Base-by-base conservation (phyloP, 2,329 filamentous ascomycete species). In the Alternaria consortialis region DNA sequence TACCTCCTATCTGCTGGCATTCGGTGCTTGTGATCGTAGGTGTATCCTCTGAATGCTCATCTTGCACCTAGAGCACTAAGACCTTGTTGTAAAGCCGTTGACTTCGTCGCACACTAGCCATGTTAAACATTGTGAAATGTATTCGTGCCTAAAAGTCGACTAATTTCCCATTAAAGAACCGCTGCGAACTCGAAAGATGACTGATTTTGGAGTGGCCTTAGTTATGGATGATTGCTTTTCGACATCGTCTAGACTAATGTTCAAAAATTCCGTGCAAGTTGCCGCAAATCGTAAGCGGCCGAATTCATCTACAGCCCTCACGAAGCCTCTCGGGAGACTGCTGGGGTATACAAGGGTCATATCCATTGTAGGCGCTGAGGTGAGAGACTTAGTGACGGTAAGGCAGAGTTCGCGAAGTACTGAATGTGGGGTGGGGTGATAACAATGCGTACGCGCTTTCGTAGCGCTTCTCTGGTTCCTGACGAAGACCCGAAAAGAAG, bases 61-160 rank as follows among this genome's bases (percentile, higher is more conserved):
- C 0, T 11, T 11, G 23, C 0, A 1, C 31, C 1, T 1, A 11
- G 29, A 34, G 17, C 13, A 11, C 12, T 11, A 7, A 1, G 29
- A 48, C 1, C 13, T 48, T 2, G 29, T 48, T 9, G 17, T 47
- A 32, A 1, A 9, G 4, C 17, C 2, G 2, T 23, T 3, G 17
- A 9, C n/a, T 0, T 40, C 37, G 17, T 13, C 12, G 17, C 17
- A 17, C 9, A 15, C 17, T 40, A 6, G 37, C 4, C 37, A 23
- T 4, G 17, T 0, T 6, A 23, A 40, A 7, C 4, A 8, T 4
- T 20, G n/a, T 20, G 8, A 39, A 7, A 39, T 4, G 37, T 8
- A 39, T 7, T 9, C 11, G 8, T 40, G 17, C 37, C 17, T 11
- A 4, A 40, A 7, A 23, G 9, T 12, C n/a, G 9, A 11, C 20